Conservation (phyloP, 192 early-diverging fungal species). For the Geosiphon pyriformis region DNA sequence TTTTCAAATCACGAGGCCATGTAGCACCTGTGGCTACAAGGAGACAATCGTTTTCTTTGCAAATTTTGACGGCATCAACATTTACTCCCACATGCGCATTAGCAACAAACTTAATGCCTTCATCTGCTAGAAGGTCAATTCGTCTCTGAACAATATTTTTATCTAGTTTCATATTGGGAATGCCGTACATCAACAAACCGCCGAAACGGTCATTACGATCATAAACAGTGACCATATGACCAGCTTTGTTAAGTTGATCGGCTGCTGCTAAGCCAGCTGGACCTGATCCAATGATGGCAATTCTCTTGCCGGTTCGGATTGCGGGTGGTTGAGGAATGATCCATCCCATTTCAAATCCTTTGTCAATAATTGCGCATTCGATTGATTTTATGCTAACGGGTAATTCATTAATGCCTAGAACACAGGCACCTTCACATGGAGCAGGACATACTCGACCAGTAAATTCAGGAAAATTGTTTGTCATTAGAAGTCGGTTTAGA, state of each 20-base stretch:
- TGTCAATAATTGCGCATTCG: constrained; percentile 97
- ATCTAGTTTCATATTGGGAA: constrained; percentile 99
- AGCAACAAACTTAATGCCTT: constrained; percentile 87
- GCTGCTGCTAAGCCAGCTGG: constrained; percentile 94
- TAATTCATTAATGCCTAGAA: constrained; percentile 88
- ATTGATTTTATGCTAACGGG: constrained; percentile 97
- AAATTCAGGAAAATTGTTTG: constrained; percentile 99
- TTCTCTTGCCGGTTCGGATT: constrained; percentile 70
- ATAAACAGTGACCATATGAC: constrained; percentile 91
- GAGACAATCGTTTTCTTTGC: constrained; percentile 69
- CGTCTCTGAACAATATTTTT: constrained; percentile 92
- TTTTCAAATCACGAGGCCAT: constrained; percentile 92
- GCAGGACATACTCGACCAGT: constrained; percentile 98
- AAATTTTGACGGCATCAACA: constrained; percentile 63
- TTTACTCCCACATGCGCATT: constrained; percentile 86
- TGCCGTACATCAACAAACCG: constrained; percentile 96
- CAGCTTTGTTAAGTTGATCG: constrained; percentile 96
- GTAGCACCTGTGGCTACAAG: constrained; percentile 93
- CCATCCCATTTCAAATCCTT: constrained; percentile 96
- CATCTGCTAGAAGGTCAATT: constrained; percentile 88
- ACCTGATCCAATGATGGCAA: constrained; percentile 93
- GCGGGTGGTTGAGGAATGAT: constrained; percentile 81
- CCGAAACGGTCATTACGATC: constrained; percentile 96
- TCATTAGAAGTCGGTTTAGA: constrained; percentile 86
- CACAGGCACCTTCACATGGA: constrained; percentile 95